Conservation (phyloP, 176 grass and related monocot genomes). For the Zoysia pacifica region DNA sequence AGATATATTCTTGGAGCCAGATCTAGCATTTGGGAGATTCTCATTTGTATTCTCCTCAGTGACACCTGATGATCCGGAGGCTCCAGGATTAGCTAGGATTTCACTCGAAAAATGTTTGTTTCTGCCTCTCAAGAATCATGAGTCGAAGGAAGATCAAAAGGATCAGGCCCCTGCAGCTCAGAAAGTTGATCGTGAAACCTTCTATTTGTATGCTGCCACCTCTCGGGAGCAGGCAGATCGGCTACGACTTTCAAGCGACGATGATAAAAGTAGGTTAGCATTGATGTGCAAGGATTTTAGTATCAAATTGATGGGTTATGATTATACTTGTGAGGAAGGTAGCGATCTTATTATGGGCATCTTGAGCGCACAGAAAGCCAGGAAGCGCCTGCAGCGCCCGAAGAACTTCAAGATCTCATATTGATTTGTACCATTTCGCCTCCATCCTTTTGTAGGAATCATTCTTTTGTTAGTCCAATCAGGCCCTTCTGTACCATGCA, state of each 20-base stretch:
- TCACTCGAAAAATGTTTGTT: slow-evolving; percentile 35
- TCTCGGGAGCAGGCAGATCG: slow-evolving; percentile 55
- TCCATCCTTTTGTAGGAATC: not conserved
- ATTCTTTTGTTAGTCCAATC: slow-evolving; percentile 1
- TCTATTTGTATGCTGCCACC: slow-evolving; percentile 64
- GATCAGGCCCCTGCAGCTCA: slow-evolving; percentile 27
- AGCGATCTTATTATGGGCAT: slow-evolving; percentile 69
- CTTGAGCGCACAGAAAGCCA: slow-evolving; percentile 47
- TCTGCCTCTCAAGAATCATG: not conserved
- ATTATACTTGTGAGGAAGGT: slow-evolving; percentile 45
- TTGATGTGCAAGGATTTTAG: slow-evolving; percentile 67
- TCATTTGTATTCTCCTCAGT: slow-evolving; percentile 62
- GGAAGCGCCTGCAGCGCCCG: slow-evolving; percentile 39
- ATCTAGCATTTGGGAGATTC: slow-evolving; percentile 72
- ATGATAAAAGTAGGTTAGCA: slow-evolving; percentile 55
- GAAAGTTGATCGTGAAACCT: slow-evolving; percentile 22
- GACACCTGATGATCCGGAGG: slow-evolving; percentile 48
- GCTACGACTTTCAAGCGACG: slow-evolving; percentile 42
- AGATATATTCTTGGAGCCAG: slow-evolving; percentile 76
- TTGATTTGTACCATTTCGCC: not conserved
- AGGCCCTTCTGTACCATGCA: too few relatives aligned
- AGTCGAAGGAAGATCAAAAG: slow-evolving; percentile 28
- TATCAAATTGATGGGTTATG: slow-evolving; percentile 74
- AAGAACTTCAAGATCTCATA: slow-evolving; percentile 44
- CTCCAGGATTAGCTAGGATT: slow-evolving; percentile 61